Base-by-base conservation (phyloP, 2,329 filamentous ascomycete genomes). In the Magnaporthiopsis poae region DNA sequence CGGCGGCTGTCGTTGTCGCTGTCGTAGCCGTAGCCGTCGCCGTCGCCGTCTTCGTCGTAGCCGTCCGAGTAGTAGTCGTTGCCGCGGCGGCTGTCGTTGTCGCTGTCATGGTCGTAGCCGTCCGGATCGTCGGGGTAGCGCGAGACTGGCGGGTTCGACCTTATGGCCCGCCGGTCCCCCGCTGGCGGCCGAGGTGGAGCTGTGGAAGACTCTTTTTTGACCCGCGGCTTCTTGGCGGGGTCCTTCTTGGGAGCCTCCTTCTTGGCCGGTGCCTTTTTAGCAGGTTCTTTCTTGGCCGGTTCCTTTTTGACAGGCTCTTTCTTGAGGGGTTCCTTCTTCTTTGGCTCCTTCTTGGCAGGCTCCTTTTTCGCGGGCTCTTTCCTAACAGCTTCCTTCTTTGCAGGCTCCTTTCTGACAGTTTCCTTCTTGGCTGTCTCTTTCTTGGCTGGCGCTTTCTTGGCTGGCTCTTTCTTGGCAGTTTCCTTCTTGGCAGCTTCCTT, bases 261-360 rank as follows among this genome's bases (percentile, higher is more conserved):
- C 25, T 52, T 52, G 39, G 15, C 18, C 15, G 39, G 5, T 8
- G 12, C 9, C 15, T 39, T 25, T 18, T 65, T 60, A 7, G 25
- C 29, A 18, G 29, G 29, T 31, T 65, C 39, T 21, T 62, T 62
- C 2, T 33, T 33, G 33, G 27, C 3, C 1, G 61, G 5, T 27
- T 62, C 39, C 31, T 62, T 46, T 13, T 46, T 46, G 9, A 5
- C 39, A 15, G 39, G 9, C 39, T 46, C 39, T 3, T 46, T 46
- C 18, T 46, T 46, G 0, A 33, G 18, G 15, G 61, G 15, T 7
- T 36, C 36, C 21, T 62, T 62, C 3, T 33, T 33, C n/a, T n/a
- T n/a, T n/a, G n/a, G n/a, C n/a, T n/a, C 36, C 61, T 62, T 62
- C 61, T 62, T 62, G n/a, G 31, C 33, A 27, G 27, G 27, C 27